Evolutionary conservation across 2,329 filamentous ascomycete species (phyloP).

Genomic region (Neopestalotiopsis sp.): DNA sequence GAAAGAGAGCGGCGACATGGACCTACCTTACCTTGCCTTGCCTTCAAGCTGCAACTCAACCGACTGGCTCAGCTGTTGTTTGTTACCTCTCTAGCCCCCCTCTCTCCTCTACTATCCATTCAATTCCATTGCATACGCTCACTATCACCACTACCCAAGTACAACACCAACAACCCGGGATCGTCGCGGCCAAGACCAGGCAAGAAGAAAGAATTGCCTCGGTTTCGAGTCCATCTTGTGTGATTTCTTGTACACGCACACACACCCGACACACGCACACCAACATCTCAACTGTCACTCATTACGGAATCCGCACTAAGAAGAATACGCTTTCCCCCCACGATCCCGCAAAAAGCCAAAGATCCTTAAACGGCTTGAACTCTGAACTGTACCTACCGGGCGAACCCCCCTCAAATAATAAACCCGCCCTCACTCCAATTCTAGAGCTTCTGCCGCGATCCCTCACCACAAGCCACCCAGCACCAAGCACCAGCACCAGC

Average conservation of each 20-base stretch:
- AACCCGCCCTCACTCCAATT: neutral
- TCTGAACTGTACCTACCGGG: neutral
- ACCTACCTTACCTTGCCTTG: neutral
- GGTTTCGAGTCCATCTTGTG: neutral
- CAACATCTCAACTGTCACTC: neutral
- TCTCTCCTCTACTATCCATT: neutral
- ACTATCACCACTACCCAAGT: too few relatives aligned
- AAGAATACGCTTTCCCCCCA: neutral
- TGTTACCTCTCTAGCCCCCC: neutral
- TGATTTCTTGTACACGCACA: neutral
- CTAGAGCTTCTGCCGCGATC: neutral
- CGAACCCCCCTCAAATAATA: neutral
- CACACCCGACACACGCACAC: too few relatives aligned
- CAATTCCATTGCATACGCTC: neutral
- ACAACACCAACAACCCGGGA: too few relatives aligned
- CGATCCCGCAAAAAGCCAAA: neutral
- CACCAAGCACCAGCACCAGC: too few relatives aligned
- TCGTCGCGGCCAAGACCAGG: neutral
- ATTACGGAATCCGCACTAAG: constrained; percentile 1
- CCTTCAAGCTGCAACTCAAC: neutral
- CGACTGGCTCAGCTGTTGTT: neutral
- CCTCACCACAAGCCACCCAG: neutral
- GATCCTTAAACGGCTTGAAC: neutral
- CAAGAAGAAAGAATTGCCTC: neutral
- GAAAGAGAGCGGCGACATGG: neutral